phyloP scores from a whole-genome alignment of 345 rosid species.

The Eutrema japonicum region DNA sequence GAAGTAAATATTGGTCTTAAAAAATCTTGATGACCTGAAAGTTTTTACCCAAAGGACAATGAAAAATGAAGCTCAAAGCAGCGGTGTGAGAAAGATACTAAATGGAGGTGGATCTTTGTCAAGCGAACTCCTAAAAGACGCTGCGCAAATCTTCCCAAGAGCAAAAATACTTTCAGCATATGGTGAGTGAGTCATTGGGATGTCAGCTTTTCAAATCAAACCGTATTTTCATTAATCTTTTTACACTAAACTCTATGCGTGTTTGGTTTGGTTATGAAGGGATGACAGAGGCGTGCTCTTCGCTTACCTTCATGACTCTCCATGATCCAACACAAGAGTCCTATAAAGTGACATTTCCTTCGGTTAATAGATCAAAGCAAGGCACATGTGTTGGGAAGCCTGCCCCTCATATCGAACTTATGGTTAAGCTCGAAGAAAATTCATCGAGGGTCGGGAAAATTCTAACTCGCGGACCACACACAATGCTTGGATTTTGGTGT shows the following conservation, averaged over 20 bases:
- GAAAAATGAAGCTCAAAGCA: slow-evolving; percentile 51
- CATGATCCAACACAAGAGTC: slow-evolving; percentile 50
- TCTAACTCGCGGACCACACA: slow-evolving; percentile 78
- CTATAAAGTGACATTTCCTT: slow-evolving; percentile 3
- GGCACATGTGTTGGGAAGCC: slow-evolving; percentile 86
- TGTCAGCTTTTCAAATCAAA: background rate
- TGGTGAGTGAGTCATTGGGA: slow-evolving; percentile 56
- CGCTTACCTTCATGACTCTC: slow-evolving; percentile 71
- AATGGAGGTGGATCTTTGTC: slow-evolving; percentile 92
- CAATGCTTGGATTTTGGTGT: slow-evolving; percentile 79
- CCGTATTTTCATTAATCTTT: background rate
- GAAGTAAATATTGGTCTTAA: background rate
- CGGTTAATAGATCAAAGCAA: slow-evolving; percentile 37
- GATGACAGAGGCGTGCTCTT: slow-evolving; percentile 90
- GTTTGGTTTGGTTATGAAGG: slow-evolving; percentile 49
- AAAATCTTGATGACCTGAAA: background rate
- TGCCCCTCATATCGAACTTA: slow-evolving; percentile 77
- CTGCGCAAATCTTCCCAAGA: slow-evolving; percentile 54
- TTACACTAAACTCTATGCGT: slow-evolving; percentile 1
- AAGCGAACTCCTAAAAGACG: slow-evolving; percentile 52
- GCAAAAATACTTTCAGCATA: slow-evolving; percentile 81
- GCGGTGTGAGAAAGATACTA: slow-evolving; percentile 61
- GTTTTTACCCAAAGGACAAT: slow-evolving; percentile 43
- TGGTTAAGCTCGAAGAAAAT: slow-evolving; percentile 50
- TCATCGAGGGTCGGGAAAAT: slow-evolving; percentile 60